Percentiles rank a stretch among this genome's conserved stretches.
phyloP scores from a whole-genome alignment of 352 stramenopile genomes.

The Peronospora tabacina region DNA sequence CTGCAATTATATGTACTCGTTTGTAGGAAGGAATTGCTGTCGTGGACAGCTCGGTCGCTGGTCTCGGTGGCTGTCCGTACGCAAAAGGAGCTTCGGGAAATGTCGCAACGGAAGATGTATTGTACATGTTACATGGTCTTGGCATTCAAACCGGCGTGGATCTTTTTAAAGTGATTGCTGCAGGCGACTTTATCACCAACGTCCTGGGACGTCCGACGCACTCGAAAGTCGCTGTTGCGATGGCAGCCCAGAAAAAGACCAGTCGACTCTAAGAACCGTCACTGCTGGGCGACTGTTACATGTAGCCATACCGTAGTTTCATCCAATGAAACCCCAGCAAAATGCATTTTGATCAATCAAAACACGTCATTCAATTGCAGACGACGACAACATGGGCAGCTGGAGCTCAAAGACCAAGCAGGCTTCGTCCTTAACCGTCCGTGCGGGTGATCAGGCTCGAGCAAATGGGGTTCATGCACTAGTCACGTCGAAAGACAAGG shows the following conservation, averaged over 20 bases:
- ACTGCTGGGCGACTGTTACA: too few species aligned
- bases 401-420: slow-evolving; percentile 53
- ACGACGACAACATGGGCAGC: slow-evolving; percentile 31
- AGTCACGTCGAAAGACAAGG: slow-evolving; percentile 85
- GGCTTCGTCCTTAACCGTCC: slow-evolving; percentile 6
- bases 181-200: slow-evolving; percentile 84
- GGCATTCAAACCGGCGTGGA: slow-evolving; percentile 92
- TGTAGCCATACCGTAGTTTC: slow-evolving; percentile 6
- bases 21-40: slow-evolving; percentile 86
- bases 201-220: slow-evolving; percentile 66
- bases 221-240: slow-evolving; percentile 83
- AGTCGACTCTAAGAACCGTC: slow-evolving; percentile 26
- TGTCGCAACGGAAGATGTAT: slow-evolving; percentile 94
- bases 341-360: slow-evolving; percentile 20
- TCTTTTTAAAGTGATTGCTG: slow-evolving; percentile 87
- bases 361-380: not conserved
- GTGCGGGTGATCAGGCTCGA: not conserved
- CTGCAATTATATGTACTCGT: not conserved
- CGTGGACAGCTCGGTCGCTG: slow-evolving; percentile 92
- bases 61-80: slow-evolving; percentile 95
- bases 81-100: slow-evolving; percentile 94
- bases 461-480: slow-evolving; percentile 36
- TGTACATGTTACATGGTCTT: slow-evolving; percentile 96
- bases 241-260: slow-evolving; percentile 24
- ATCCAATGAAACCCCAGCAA: not conserved